Evolutionary conservation across 768 basidiomycete genomes (phyloP), one percentile per base, ranked within the genome.

Genomic region (Pulveroboletus sp.): DNA sequence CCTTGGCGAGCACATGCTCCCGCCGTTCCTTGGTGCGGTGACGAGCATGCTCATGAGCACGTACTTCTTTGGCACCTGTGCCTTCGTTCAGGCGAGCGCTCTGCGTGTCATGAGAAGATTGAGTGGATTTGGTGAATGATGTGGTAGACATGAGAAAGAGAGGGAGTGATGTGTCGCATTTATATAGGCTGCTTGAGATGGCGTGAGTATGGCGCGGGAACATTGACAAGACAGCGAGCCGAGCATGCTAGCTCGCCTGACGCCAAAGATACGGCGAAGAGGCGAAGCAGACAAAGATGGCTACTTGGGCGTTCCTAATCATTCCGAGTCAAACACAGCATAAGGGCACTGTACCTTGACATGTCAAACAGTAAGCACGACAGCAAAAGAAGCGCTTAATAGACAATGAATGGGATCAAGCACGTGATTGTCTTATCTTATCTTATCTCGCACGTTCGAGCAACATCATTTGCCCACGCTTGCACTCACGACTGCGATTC

Each of bases 1-100:
- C 55, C 65, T 53, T 65, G 9, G 57, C 51, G 6, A 65, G 63
- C 12, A 58, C 54, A 9, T 69, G 61, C 51, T 63, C 67, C 42
- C 45, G 67, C 23, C 65, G 64, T 47, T 66, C 64, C 51, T 67
- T 68, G 45, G 48, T 55, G 20, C 58, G 66, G 27, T 67, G 66
- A 48, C 68, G 66, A 8, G 66, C 67, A 25, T 64, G 68, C 55
- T 68, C 66, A 12, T 53, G 58, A 19, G 66, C 68, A 14, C 66
- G 67, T 33, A 59, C 58, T 43, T 69, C 67, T 45, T 68, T 68
- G 29, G 56, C 40, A 23, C 6, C 45, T 2, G 43, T 10, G 23
- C 50, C 51, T 43, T 57, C 62, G 34, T 56, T 57, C 42, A 60
- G 17, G 40, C 53, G 52, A 43, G 47, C 38, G 38, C 32, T 45